A percentile compares a stretch with the other conserved stretches of the same genome.
Evolutionary conservation across 768 basidiomycete genomes (phyloP).

Genomic region (Macrocybe gigantea): DNA sequence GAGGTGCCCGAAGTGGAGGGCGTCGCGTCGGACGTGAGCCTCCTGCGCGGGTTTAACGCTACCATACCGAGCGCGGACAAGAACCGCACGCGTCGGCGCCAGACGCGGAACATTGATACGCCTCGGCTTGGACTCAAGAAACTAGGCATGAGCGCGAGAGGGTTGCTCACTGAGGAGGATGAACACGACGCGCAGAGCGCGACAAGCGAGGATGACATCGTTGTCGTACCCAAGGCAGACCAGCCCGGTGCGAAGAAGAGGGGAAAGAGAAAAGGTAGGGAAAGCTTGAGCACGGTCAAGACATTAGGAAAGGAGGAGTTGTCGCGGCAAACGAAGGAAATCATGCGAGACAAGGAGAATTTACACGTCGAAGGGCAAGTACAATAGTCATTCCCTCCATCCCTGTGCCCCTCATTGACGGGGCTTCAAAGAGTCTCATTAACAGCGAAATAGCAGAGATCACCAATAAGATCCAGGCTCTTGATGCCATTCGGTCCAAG

Average conservation of each 20-base stretch:
- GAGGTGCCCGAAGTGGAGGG: slow-evolving; percentile 74
- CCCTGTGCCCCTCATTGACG: not conserved
- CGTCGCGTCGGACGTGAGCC: slow-evolving; percentile 66
- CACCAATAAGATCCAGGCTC: slow-evolving; percentile 78
- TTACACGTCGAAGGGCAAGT: slow-evolving; percentile 82
- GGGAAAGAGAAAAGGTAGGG: slow-evolving; percentile 49
- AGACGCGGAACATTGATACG: slow-evolving; percentile 75
- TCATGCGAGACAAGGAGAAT: slow-evolving; percentile 88
- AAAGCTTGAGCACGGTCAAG: slow-evolving; percentile 65
- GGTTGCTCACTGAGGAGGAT: slow-evolving; percentile 56
- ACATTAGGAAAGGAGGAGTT: slow-evolving; percentile 82
- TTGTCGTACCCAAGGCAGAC: slow-evolving; percentile 46
- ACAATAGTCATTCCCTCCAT: not conserved
- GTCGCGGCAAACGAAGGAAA: slow-evolving; percentile 77
- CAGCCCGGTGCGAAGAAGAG: slow-evolving; percentile 25
- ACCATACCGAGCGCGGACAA: slow-evolving; percentile 89
- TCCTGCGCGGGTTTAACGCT: slow-evolving; percentile 89
- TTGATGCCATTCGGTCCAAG: slow-evolving; percentile 75
- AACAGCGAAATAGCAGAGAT: slow-evolving; percentile 87
- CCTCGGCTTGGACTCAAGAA: slow-evolving; percentile 74
- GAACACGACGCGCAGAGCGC: slow-evolving; percentile 54
- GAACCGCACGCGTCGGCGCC: slow-evolving; percentile 67
- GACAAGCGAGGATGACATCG: slow-evolving; percentile 74
- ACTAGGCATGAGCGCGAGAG: slow-evolving; percentile 73
- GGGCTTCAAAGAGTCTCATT: slow-evolving; percentile 59